Conservation (phyloP, 768 basidiomycete genomes). For the Psilocybe cubensis region DNA sequence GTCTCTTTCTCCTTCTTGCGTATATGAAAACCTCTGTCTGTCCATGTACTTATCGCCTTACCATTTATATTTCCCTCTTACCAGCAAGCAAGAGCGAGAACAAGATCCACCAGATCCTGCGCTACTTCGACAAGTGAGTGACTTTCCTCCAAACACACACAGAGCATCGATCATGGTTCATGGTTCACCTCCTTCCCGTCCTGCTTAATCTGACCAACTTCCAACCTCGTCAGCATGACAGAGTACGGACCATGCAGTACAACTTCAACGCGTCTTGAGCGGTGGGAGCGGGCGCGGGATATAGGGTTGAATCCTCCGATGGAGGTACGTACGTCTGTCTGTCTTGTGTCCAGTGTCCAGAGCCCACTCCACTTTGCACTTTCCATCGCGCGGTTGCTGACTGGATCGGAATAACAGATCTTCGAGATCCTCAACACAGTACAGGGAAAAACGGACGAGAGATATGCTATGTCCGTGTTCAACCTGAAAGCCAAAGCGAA, state of each 20-base stretch:
- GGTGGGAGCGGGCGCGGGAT: constrained; percentile 84
- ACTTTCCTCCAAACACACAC: no score
- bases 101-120: constrained; percentile 71
- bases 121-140: constrained; percentile 76
- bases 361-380: not conserved
- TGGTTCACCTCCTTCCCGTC: not conserved
- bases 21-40: not conserved
- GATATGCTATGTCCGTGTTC: constrained; percentile 72
- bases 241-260: constrained; percentile 84
- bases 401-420: no score
- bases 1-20: not conserved
- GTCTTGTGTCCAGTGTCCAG: no score
- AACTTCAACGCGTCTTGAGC: constrained; percentile 77
- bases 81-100: constrained; percentile 58
- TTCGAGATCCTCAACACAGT: constrained; percentile 75
- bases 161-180: no score
- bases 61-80: no score
- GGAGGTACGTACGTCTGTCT: no score
- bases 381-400: no score
- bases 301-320: constrained; percentile 76
- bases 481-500: no score
- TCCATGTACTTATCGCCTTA: not conserved
- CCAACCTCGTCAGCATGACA: constrained; percentile 55
- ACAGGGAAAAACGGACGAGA: constrained; percentile 56
- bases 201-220: no score